A percentile compares a stretch with the other conserved stretches of the same genome.
These are phyloP conservation scores for Sarcodon sp. DNA, from an alignment of 768 basidiomycete species.

Conservation along the genomic window DNA sequence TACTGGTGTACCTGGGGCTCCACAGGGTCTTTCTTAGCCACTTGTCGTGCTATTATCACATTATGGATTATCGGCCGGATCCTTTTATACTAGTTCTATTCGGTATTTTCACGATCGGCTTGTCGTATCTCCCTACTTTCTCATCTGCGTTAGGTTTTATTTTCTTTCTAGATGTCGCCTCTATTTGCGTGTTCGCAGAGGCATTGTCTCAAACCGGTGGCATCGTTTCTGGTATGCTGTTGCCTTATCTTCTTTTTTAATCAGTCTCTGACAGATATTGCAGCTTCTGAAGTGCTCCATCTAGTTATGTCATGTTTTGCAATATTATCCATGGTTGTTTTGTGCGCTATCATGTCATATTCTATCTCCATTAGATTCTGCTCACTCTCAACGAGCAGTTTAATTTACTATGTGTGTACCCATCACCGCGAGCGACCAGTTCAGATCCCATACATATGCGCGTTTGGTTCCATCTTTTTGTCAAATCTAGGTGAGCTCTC, in stretches of 20 bases:
- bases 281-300: not conserved
- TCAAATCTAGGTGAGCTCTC: not conserved
- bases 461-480: not conserved
- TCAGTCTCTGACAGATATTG: not conserved
- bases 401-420: not conserved
- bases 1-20: not conserved
- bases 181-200: not conserved
- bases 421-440: not conserved
- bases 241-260: not conserved
- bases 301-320: not conserved
- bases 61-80: not conserved
- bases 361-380: not conserved
- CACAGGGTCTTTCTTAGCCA: not conserved
- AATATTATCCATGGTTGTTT: not conserved
- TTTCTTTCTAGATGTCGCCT: not conserved
- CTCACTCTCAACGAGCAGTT: not conserved
- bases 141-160: not conserved
- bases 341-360: not conserved
- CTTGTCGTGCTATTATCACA: not conserved
- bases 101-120: not conserved
- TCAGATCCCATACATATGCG: not conserved
- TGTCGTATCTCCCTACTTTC: not conserved
- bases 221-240: not conserved
- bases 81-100: not conserved
- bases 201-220: not conserved